Conservation (phyloP, 164 flowering plant species). For the Piper longum region DNA sequence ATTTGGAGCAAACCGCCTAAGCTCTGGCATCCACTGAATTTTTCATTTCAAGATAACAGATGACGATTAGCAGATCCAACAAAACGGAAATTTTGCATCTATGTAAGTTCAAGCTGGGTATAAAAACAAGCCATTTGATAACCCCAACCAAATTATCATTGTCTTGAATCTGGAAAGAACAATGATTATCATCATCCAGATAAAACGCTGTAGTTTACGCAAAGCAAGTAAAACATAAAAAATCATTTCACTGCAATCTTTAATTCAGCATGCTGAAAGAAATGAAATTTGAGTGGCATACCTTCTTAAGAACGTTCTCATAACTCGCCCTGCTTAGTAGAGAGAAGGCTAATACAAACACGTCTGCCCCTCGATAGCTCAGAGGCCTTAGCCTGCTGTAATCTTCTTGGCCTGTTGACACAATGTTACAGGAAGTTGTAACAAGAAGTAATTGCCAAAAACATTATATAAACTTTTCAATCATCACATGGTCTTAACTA, state of each 20-base stretch:
- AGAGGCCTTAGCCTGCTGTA: constrained; percentile 97
- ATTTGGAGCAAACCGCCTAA: constrained; percentile 91
- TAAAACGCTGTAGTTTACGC: no score
- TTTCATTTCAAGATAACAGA: no score
- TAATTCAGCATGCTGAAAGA: neutral
- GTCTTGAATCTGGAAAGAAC: no score
- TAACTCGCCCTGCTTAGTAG: constrained; percentile 93
- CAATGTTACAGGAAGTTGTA: neutral
- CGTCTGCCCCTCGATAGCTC: constrained; percentile 96
- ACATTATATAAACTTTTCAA: no score
- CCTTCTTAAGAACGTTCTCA: constrained; percentile 99
- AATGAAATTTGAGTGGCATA: constrained; percentile 7
- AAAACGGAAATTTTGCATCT: neutral
- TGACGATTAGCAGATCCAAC: no score
- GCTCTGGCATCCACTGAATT: constrained; percentile 97
- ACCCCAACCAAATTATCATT: no score
- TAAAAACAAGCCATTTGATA: no score
- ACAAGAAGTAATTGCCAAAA: neutral
- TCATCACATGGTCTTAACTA: neutral
- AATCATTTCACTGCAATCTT: no score
- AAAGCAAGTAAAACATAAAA: no score
- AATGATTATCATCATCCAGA: no score
- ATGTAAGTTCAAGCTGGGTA: no score
- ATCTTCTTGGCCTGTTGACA: constrained; percentile 81
- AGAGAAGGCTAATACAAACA: constrained; percentile 93